A percentile compares a stretch with the other conserved stretches of the same genome.
These are phyloP conservation scores for Phoma herbarum DNA, from an alignment of 2,329 filamentous ascomycete species.

Conservation along the genomic window DNA sequence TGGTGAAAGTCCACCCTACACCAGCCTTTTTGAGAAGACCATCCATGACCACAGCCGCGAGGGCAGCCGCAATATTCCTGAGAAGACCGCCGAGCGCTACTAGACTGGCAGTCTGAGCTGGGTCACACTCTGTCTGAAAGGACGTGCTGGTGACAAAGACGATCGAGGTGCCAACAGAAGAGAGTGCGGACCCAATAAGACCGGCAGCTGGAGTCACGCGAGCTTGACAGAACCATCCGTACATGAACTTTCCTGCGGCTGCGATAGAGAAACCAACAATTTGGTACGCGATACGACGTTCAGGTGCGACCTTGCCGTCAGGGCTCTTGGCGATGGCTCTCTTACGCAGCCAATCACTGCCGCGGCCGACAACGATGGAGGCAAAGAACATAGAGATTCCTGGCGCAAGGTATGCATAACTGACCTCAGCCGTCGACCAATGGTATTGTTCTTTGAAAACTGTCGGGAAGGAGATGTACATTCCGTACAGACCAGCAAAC, in stretches of 20 bases:
- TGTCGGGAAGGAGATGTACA: conserved; percentile 38
- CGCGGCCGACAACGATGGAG: conserved; percentile 51
- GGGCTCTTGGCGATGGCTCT: conserved; percentile 35
- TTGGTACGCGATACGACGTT: conserved; percentile 53
- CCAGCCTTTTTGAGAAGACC: conserved; percentile 48
- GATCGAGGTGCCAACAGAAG: conserved; percentile 51
- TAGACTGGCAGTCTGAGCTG: conserved; percentile 52
- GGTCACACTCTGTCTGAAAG: conserved; percentile 54
- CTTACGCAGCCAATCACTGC: conserved; percentile 51
- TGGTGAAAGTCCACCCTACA: conserved; percentile 54
- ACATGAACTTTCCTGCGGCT: conserved; percentile 52
- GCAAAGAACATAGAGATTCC: conserved; percentile 47
- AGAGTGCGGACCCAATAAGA: conserved; percentile 38
- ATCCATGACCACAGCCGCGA: conserved; percentile 51
- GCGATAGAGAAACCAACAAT: conserved; percentile 53
- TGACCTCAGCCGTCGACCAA: conserved; percentile 48
- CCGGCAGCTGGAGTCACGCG: conserved; percentile 32
- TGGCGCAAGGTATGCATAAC: conserved; percentile 51
- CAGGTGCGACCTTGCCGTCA: conserved; percentile 46
- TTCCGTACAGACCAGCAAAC: conserved; percentile 40
- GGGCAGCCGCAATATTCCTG: conserved; percentile 53
- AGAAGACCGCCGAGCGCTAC: conserved; percentile 55
- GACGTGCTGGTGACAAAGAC: conserved; percentile 56
- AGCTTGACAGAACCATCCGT: conserved; percentile 52
- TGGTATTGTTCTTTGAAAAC: conserved; percentile 44